Evolutionary conservation across 495 filamentous ascomycete species (phyloP).

Genomic region (Articulospora tetracladia): DNA sequence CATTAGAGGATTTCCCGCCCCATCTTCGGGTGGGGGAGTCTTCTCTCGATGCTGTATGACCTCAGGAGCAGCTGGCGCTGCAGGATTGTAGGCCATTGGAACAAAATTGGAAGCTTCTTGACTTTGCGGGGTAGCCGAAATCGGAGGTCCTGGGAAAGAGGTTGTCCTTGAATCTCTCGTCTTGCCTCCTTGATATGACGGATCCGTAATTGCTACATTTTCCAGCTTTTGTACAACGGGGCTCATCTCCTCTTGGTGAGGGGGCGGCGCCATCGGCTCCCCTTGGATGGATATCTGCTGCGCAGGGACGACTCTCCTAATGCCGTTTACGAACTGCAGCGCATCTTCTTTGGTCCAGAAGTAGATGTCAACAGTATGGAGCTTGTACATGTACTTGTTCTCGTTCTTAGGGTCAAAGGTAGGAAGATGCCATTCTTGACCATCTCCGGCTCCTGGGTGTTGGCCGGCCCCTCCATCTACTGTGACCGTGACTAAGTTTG

Average conservation of each 20-base stretch:
- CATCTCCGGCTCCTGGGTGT: conserved; percentile 27
- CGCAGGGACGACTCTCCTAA: conserved; percentile 54
- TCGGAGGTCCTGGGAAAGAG: conserved; percentile 23
- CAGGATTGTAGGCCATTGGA: conserved; percentile 90
- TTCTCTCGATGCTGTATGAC: conserved; percentile 81
- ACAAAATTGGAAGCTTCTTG: conserved; percentile 44
- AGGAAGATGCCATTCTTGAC: conserved; percentile 74
- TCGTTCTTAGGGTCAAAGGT: conserved; percentile 65
- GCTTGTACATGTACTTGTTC: conserved; percentile 65
- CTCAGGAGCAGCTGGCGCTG: conserved; percentile 81
- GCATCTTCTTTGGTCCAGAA: conserved; percentile 82
- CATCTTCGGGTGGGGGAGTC: conserved; percentile 77
- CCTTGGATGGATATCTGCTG: conserved; percentile 58
- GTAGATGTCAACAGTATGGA: conserved; percentile 85
- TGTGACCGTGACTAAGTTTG: conserved; percentile 68
- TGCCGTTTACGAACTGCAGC: conserved; percentile 62
- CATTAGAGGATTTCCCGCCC: conserved; percentile 64
- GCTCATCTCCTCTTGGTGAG: conserved; percentile 58
- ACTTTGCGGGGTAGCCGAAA: conserved; percentile 31
- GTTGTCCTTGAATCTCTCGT: conserved; percentile 39
- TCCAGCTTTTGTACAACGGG: conserved; percentile 83
- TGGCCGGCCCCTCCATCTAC: conserved; percentile 53
- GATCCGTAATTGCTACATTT: conserved; percentile 67
- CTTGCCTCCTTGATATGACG: conserved; percentile 53
- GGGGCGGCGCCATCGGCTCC: conserved; percentile 45